phyloP scores from a whole-genome alignment of 2,329 filamentous ascomycete species.

The Metarhizium robertsii region DNA sequence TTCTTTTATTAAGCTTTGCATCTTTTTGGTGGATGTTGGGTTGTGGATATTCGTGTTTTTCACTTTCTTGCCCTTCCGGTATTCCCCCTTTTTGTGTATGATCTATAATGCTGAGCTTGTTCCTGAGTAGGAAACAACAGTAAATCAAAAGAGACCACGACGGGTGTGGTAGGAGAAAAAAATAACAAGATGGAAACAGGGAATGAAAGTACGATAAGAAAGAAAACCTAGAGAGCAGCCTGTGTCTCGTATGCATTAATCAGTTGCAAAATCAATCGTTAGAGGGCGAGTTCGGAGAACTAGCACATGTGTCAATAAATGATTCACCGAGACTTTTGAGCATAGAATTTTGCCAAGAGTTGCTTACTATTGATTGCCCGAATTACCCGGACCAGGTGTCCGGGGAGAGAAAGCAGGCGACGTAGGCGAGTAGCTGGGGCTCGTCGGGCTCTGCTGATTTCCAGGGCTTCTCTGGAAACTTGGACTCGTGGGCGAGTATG shows the following conservation, averaged over 20 bases:
- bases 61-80: neutral
- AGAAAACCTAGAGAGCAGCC: slow-evolving; percentile 18
- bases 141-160: neutral
- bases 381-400: slow-evolving; percentile 33
- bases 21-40: neutral
- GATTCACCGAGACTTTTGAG: neutral
- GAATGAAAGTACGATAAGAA: slow-evolving; percentile 13
- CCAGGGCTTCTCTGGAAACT: slow-evolving; percentile 47
- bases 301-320: slow-evolving; percentile 18
- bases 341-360: neutral
- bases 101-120: slow-evolving; percentile 3
- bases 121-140: neutral
- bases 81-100: slow-evolving; percentile 1
- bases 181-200: neutral
- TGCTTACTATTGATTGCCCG: slow-evolving; percentile 33
- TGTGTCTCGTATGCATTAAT: slow-evolving; percentile 25
- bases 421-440: slow-evolving; percentile 64
- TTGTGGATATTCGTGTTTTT: neutral
- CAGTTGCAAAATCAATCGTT: slow-evolving; percentile 27
- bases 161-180: neutral
- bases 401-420: slow-evolving; percentile 36
- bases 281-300: slow-evolving; percentile 35
- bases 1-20: neutral
- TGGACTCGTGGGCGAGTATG: slow-evolving; percentile 56
- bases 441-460: slow-evolving; percentile 51